A percentile compares a stretch with the other conserved stretches of the same genome.
phyloP scores from a whole-genome alignment of 108 stramenopile genomes.

The Cyclotella choctawhatcheeana region DNA sequence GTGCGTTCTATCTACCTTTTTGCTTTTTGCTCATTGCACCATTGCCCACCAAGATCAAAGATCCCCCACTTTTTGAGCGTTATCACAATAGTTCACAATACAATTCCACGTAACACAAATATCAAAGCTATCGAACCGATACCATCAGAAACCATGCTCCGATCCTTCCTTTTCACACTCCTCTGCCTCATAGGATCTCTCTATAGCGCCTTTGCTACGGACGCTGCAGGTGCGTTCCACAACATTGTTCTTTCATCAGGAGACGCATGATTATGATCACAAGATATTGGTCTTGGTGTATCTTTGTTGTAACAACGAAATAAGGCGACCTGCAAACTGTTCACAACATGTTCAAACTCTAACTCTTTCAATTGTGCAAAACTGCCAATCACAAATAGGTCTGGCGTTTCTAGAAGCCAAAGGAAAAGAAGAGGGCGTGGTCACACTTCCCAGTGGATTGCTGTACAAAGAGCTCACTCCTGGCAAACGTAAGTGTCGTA shows the following conservation, averaged over 20 bases:
- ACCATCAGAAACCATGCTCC: constrained; percentile 12
- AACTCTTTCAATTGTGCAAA: too few relatives aligned
- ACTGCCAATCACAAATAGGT: too few relatives aligned
- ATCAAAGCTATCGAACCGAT: too few relatives aligned
- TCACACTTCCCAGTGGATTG: constrained; percentile 75
- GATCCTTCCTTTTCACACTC: constrained; percentile 43
- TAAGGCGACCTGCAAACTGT: too few relatives aligned
- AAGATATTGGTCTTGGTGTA: background rate
- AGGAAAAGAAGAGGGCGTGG: constrained; percentile 75
- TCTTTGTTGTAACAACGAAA: too few relatives aligned
- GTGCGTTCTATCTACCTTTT: too few relatives aligned
- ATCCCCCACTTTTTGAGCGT: too few relatives aligned
- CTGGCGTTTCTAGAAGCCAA: constrained; percentile 78
- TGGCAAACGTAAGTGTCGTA: constrained; percentile 61
- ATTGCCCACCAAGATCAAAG: too few relatives aligned
- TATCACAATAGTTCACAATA: too few relatives aligned
- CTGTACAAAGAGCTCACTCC: constrained; percentile 78
- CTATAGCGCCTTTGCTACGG: constrained; percentile 61
- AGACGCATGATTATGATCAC: background rate
- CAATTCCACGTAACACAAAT: too few relatives aligned
- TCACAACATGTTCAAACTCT: too few relatives aligned
- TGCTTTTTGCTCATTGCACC: too few relatives aligned
- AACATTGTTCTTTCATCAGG: background rate
- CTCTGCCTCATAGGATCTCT: constrained; percentile 52
- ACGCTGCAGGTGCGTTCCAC: constrained; percentile 38